These are phyloP conservation scores for Macaranga tanarius DNA, from an alignment of 441 rosid species.

Conservation along the genomic window DNA sequence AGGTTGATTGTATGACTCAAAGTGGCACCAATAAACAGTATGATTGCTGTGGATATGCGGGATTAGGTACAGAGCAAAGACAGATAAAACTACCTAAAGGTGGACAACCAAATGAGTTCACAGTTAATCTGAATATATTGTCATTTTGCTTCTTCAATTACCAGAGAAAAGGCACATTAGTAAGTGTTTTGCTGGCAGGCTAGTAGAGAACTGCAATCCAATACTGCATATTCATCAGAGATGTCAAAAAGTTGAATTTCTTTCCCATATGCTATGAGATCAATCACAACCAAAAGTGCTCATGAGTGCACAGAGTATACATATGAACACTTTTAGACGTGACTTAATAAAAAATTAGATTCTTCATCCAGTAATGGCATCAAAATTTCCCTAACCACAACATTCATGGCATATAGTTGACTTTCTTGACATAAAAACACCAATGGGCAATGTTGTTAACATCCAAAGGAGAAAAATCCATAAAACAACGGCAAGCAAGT, in stretches of 20 bases:
- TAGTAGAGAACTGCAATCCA: too few species aligned
- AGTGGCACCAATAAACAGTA: background rate
- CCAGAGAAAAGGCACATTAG: background rate
- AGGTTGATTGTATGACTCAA: background rate
- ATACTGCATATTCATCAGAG: background rate
- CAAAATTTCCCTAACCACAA: background rate
- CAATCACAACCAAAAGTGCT: background rate
- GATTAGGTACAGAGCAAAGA: background rate
- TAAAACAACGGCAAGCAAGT: background rate
- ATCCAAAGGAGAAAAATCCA: background rate
- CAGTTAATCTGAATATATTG: background rate
- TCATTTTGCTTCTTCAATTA: too few species aligned
- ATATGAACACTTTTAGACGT: too few species aligned
- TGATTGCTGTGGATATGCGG: background rate
- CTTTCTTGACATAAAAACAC: background rate
- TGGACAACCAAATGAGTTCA: background rate
- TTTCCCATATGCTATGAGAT: background rate
- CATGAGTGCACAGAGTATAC: too few species aligned
- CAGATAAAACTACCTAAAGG: background rate
- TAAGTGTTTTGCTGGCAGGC: background rate
- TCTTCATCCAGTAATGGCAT: background rate
- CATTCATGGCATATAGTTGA: background rate
- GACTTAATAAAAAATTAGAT: too few species aligned
- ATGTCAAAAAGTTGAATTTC: background rate
- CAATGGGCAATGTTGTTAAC: background rate